Conservation (phyloP, 1,284 basidiomycete genomes). For the Ceratobasidium sp. region DNA sequence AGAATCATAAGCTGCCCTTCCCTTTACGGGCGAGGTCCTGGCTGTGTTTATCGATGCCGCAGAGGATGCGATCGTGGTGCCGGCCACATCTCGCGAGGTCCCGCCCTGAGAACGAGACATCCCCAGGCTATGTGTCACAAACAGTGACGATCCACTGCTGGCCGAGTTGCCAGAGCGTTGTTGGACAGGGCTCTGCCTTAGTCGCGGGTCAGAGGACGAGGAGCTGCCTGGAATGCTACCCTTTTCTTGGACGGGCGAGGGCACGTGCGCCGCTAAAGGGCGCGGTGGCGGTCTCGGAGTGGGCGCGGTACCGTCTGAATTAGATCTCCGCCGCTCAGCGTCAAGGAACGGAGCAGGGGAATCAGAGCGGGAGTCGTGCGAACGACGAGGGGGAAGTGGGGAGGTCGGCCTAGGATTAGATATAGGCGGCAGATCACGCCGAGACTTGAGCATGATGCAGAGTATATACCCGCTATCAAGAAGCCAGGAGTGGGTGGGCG, state of each 20-base stretch:
- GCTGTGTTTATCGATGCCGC: slow-evolving; percentile 37
- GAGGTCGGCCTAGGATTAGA: slow-evolving; percentile 33
- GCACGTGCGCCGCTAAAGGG: slow-evolving; percentile 32
- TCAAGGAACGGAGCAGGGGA: slow-evolving; percentile 13
- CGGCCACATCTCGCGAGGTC: slow-evolving; percentile 8
- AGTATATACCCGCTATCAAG: slow-evolving; percentile 23
- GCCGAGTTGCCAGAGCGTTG: slow-evolving; percentile 21
- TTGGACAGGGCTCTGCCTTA: neutral
- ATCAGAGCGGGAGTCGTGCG: slow-evolving; percentile 33
- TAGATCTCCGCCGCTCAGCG: slow-evolving; percentile 14
- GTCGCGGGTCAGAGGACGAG: slow-evolving; percentile 7
- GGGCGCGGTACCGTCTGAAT: slow-evolving; percentile 26
- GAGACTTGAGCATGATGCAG: slow-evolving; percentile 33
- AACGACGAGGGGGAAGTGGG: slow-evolving; percentile 26
- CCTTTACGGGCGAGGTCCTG: slow-evolving; percentile 26
- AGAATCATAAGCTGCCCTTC: slow-evolving; percentile 40
- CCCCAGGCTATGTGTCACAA: slow-evolving; percentile 26
- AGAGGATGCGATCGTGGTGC: slow-evolving; percentile 28
- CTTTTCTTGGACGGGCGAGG: slow-evolving; percentile 34
- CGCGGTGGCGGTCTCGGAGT: slow-evolving; percentile 25
- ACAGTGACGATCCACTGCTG: slow-evolving; percentile 16
- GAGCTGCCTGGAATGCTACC: slow-evolving; percentile 10
- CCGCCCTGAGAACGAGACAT: slow-evolving; percentile 39
- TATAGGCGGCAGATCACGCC: slow-evolving; percentile 23
- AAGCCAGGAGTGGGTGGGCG: neutral